These are phyloP conservation scores for Rhizomucor pusillus DNA, from an alignment of 371 early-diverging fungal species.

Conservation along the genomic window DNA sequence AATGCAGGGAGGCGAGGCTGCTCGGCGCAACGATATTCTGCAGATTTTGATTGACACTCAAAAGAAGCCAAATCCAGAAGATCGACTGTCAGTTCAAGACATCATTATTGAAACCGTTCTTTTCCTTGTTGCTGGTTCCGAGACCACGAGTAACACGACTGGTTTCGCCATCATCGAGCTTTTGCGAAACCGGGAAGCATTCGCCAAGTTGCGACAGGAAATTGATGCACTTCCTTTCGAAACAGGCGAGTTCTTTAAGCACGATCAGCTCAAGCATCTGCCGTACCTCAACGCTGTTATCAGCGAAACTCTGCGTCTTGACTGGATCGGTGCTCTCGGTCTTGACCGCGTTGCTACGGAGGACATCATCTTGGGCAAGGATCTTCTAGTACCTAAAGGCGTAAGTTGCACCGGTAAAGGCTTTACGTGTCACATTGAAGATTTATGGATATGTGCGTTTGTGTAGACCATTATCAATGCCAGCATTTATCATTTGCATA, in stretches of 20 bases:
- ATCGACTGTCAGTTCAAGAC: conserved; percentile 21
- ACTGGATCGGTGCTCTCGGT: conserved; percentile 24
- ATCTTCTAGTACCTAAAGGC: conserved; percentile 16
- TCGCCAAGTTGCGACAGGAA: conserved; percentile 25
- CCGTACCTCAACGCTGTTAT: conserved; percentile 39
- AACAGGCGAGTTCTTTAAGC: conserved; percentile 14
- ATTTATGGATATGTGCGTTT: neutral
- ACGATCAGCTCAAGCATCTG: conserved; percentile 31
- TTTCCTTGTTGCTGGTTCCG: conserved; percentile 40
- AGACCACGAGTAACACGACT: conserved; percentile 34
- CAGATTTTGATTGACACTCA: conserved; percentile 32
- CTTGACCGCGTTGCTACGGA: conserved; percentile 14
- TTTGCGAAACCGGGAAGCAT: conserved; percentile 18
- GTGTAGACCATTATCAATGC: conserved; percentile 4
- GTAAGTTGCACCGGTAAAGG: neutral
- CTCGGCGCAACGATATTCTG: conserved; percentile 34
- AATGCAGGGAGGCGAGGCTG: conserved; percentile 7
- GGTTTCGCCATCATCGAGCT: conserved; percentile 33
- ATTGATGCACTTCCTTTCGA: conserved; percentile 16
- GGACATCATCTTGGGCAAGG: conserved; percentile 14
- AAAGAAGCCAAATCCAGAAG: conserved; percentile 17
- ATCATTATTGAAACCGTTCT: conserved; percentile 33
- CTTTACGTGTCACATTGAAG: too few relatives aligned
- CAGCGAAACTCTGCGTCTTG: conserved; percentile 33
- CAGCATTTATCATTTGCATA: conserved; percentile 17